phyloP scores from a whole-genome alignment of 2,329 filamentous ascomycete genomes.

The Fusarium veterinarium region DNA sequence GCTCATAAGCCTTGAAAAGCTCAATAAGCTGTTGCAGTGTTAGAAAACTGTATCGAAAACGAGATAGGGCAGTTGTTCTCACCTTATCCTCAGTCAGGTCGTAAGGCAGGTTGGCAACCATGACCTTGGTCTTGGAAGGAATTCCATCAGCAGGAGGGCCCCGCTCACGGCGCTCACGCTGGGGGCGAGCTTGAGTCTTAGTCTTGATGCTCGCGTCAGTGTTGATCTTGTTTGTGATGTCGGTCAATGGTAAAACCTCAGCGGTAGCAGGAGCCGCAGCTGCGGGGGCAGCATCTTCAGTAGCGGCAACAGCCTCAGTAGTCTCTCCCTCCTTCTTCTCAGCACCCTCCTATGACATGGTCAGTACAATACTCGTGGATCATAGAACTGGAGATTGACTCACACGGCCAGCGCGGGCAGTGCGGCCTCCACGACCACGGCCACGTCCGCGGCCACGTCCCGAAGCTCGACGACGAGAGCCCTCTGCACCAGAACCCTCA shows the following conservation, averaged over 20 bases:
- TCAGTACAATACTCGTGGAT: constrained; percentile 13
- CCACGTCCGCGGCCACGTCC: constrained; percentile 76
- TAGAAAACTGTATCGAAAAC: constrained; percentile 21
- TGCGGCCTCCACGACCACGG: constrained; percentile 75
- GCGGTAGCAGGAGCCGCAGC: constrained; percentile 59
- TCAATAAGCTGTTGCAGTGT: constrained; percentile 82
- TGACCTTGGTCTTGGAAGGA: constrained; percentile 99
- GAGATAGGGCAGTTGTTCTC: constrained; percentile 50
- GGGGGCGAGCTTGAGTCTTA: constrained; percentile 64
- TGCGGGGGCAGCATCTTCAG: constrained; percentile 59
- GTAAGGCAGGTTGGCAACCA: constrained; percentile 99
- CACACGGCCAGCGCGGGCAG: constrained; percentile 67
- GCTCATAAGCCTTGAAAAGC: constrained; percentile 92
- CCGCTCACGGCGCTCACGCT: constrained; percentile 79
- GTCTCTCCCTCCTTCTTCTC: constrained; percentile 61
- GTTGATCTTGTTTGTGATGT: constrained; percentile 69
- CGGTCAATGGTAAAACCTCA: constrained; percentile 69
- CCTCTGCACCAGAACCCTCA: constrained; percentile 78
- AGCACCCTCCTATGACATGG: constrained; percentile 45
- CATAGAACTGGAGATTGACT: constrained; percentile 29
- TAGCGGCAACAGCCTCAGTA: constrained; percentile 53
- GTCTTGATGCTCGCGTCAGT: constrained; percentile 71
- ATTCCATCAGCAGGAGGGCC: constrained; percentile 97
- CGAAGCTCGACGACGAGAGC: constrained; percentile 70
- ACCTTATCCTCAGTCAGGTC: constrained; percentile 98